Conservation (phyloP, 805 yeast species). For the Nakazawaea anatomiae region DNA sequence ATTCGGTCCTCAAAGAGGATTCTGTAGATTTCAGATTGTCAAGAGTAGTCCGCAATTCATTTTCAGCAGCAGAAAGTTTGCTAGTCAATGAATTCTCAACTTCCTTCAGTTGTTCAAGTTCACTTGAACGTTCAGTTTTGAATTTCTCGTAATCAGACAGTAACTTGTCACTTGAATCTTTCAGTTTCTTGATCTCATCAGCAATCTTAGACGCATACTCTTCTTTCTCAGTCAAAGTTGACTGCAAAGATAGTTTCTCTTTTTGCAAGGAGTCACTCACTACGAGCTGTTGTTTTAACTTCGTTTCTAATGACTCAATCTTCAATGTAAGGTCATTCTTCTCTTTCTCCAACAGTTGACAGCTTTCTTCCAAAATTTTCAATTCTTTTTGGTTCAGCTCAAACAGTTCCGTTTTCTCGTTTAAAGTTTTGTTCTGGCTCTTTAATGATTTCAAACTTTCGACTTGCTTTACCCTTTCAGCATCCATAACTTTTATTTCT, state of each 20-base stretch:
- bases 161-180: not conserved
- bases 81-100: not conserved
- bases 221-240: not conserved
- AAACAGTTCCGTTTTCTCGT: not conserved
- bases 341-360: not conserved
- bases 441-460: no score
- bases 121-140: constrained; percentile 7
- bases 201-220: constrained; percentile 10
- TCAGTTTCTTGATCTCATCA: constrained; percentile 3
- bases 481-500: no score
- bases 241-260: not conserved
- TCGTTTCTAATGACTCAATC: constrained; percentile 1
- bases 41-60: not conserved
- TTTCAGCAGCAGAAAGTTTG: not conserved
- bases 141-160: not conserved
- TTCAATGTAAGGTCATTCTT: not conserved
- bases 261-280: constrained; percentile 5
- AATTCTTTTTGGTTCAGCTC: not conserved
- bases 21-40: not conserved
- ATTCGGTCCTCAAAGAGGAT: not conserved
- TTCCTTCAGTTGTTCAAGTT: not conserved
- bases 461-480: no score
- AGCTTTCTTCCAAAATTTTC: not conserved
- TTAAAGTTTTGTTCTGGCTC: no score
- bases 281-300: not conserved